Conservation (phyloP, 139 green algal genomes). For the Chlorella ohadii region DNA sequence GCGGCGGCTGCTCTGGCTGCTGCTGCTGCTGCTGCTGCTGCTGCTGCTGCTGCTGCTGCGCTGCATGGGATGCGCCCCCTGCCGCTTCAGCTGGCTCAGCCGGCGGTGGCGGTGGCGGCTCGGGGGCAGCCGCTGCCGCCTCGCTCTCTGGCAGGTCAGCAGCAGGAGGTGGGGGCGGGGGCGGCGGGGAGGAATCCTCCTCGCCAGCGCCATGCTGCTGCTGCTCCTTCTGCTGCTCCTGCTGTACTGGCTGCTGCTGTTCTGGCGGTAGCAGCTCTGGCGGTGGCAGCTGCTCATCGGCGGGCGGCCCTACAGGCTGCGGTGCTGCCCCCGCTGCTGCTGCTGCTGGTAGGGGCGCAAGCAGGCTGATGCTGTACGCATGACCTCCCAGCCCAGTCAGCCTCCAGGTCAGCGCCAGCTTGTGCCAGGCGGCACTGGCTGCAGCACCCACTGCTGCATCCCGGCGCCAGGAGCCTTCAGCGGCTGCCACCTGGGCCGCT, state of each 20-base stretch:
- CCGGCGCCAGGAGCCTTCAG: neutral
- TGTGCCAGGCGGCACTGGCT: neutral
- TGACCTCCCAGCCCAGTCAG: constrained; percentile 21
- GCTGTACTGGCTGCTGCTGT: neutral
- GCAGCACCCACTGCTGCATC: neutral
- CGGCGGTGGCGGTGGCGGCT: no score
- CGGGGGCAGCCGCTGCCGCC: no score
- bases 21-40: neutral
- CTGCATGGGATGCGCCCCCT: no score
- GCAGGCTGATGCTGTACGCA: constrained; percentile 8
- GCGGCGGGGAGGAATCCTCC: neutral
- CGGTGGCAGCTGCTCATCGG: neutral
- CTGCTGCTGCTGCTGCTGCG: neutral
- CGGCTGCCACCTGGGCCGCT: neutral
- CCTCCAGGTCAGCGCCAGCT: constrained; percentile 7
- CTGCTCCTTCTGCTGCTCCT: neutral
- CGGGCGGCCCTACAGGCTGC: neutral
- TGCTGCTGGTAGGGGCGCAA: neutral
- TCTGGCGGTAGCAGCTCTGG: neutral
- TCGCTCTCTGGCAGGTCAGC: no score
- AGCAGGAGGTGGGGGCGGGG: neutral
- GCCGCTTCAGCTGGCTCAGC: no score
- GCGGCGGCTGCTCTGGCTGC: neutral
- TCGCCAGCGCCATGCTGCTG: neutral
- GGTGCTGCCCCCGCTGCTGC: neutral